Base-by-base conservation (phyloP, 768 basidiomycete species). In the Cyathus striatus region DNA sequence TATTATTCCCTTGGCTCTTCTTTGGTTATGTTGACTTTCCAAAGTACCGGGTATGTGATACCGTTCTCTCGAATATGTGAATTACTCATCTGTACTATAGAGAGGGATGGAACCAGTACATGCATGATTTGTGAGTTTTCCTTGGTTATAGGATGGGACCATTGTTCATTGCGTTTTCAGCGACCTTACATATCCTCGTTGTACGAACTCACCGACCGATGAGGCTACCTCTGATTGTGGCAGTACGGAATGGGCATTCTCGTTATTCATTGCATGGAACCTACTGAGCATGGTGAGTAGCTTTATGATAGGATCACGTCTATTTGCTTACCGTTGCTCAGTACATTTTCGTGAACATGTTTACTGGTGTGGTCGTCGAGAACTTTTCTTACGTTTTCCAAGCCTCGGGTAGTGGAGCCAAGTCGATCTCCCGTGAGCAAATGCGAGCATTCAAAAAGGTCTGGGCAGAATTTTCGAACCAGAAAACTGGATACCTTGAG, bases 271-370 rank as follows among this genome's bases (percentile, higher is more conserved):
- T 49, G 79, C 86, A 1, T 98, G 94, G 94, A 97, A 96, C 55
- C 64, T 98, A 23, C 66, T 97, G 23, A 91, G 88, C 76, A 94
- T 95, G 92, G 90, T 91, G 53, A 51, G 72, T 58, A 7, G 9
- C 6, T 34, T 12, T 27, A 12, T 41, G 10, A 27, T 14, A 10
- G 10, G 7, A 12, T 14, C 7, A 10, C 27, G 27, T 30, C 27
- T 17, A 12, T 32, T 23, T 42, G 25, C 18, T 10, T 32, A 14
- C 18, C 35, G 9, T 26, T 34, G 43, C 20, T 25, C 58, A 94
- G 93, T 96, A 93, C 61, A 93, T 97, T 54, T 93, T 97, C 61
- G 78, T 88, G 49, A 96, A 95, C 65, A 81, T 96, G 83, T 94
- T 94, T 60, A 93, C 90, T 63, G 90, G 89, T 86, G 89, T 94